These are phyloP conservation scores for Tubosaeta brunneosetosa DNA, from an alignment of 768 basidiomycete species.

Conservation along the genomic window DNA sequence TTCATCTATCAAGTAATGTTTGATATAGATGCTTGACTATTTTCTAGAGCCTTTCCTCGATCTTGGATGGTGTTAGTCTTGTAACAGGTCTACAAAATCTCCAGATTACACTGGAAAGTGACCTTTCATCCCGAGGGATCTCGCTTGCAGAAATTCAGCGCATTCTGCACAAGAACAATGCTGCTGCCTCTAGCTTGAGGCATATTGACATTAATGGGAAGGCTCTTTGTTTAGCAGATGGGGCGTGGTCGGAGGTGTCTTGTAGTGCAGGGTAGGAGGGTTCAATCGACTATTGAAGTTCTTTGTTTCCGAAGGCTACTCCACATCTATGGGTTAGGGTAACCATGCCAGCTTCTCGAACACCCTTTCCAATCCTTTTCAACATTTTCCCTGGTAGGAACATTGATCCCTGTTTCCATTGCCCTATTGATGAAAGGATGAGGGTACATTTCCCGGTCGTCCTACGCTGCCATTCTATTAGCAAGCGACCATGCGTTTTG, in stretches of 20 bases:
- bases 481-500: neutral
- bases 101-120: neutral
- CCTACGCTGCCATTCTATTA: conserved; percentile 2
- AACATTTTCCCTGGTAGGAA: conserved; percentile 38
- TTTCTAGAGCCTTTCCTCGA: neutral
- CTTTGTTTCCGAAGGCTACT: neutral
- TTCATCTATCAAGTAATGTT: neutral
- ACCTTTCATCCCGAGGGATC: neutral
- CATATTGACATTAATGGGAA: neutral
- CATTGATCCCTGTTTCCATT: conserved; percentile 61
- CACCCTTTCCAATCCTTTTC: conserved; percentile 42
- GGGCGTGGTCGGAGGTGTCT: conserved; percentile 3
- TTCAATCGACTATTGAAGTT: neutral
- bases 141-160: neutral
- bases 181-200: neutral
- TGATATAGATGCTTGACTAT: neutral
- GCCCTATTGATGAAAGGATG: conserved; percentile 44
- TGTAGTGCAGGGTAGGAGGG: neutral
- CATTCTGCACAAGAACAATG: conserved; percentile 1
- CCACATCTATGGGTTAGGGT: conserved; percentile 3
- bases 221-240: neutral
- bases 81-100: neutral
- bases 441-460: neutral
- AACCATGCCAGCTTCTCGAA: conserved; percentile 36
- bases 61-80: neutral